These are phyloP conservation scores for Cladosporium halotolerans DNA, from an alignment of 2,329 filamentous ascomycete species.

Conservation along the genomic window DNA sequence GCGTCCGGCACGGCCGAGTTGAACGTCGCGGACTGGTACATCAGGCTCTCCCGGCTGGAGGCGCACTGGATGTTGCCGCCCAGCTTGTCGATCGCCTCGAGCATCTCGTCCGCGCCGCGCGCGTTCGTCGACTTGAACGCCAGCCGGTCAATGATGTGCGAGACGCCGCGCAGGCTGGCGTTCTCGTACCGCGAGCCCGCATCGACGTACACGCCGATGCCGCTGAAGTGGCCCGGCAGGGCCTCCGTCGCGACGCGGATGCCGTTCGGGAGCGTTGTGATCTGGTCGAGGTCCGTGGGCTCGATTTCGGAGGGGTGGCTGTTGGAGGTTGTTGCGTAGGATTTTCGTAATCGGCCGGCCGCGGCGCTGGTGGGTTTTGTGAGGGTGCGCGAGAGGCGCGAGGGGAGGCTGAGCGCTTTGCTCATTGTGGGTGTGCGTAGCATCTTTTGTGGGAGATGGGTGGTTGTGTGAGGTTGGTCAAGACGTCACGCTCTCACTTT, in stretches of 20 bases:
- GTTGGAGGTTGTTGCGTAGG: slow-evolving; percentile 24
- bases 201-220: slow-evolving; percentile 92
- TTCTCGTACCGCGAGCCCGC: slow-evolving; percentile 93
- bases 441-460: background rate
- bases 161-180: slow-evolving; percentile 74
- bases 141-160: slow-evolving; percentile 90
- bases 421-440: slow-evolving; percentile 20
- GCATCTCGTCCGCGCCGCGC: slow-evolving; percentile 72
- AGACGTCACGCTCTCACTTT: background rate
- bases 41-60: slow-evolving; percentile 88
- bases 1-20: slow-evolving; percentile 83
- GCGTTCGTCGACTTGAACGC: slow-evolving; percentile 83
- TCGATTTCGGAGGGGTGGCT: slow-evolving; percentile 48
- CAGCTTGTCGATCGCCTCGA: slow-evolving; percentile 78
- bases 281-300: slow-evolving; percentile 75
- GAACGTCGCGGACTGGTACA: slow-evolving; percentile 98
- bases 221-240: slow-evolving; percentile 87
- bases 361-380: slow-evolving; percentile 12
- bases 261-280: slow-evolving; percentile 87
- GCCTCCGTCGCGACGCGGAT: slow-evolving; percentile 92
- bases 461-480: background rate
- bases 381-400: slow-evolving; percentile 20
- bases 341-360: slow-evolving; percentile 12
- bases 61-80: slow-evolving; percentile 97
- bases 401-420: slow-evolving; percentile 26